Evolutionary conservation across 2,329 filamentous ascomycete genomes (phyloP), one percentile per base, ranked within the genome.

Genomic region (Chaetomium strumarium): DNA sequence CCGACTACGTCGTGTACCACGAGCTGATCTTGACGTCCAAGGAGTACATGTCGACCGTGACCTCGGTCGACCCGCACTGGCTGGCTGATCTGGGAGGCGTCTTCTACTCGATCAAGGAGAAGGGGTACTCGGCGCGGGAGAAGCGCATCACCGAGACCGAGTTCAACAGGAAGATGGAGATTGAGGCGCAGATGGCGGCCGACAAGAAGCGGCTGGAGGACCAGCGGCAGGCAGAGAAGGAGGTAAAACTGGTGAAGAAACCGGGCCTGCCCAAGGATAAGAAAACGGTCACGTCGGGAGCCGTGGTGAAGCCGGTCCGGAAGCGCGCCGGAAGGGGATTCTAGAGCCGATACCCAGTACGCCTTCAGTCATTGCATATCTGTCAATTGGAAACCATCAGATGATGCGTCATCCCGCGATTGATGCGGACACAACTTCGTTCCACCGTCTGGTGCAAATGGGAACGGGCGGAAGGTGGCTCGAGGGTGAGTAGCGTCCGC

Each of bases 31-130:
- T 99, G 55, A 99, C 93, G 0, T 89, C 85, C 52, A 96, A 96
- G 67, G 93, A 97, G 67, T 99, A 97, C 74, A 96, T 99, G 84
- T 95, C 89, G 3, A 96, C 90, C 5, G 93, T 99, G 10, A 99
- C 93, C 5, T 83, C 90, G 1, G 93, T 99, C 1, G 93, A 99
- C 67, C 92, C 93, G 48, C 90, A 95, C 67, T 99, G 93, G 93
- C 81, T 99, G 38, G 93, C 93, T 7, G 93, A 99, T 67, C 76
- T 99, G 6, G 93, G 95, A 33, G 93, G 91, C 1, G 93, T 99
- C 0, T 99, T 99, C 69, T 99, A 97, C 70, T 93, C 87, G 1
- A 81, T 99, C 65, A 96, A 96, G 72, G 92, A 97, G 71, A 99
- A 99, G 71, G 93, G 92, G 1, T 99, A 95, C 67, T 95, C 88